Evolutionary conservation across 2,329 filamentous ascomycete genomes (phyloP), one percentile per base, ranked within the genome.

Genomic region (Lecanosticta acicola): DNA sequence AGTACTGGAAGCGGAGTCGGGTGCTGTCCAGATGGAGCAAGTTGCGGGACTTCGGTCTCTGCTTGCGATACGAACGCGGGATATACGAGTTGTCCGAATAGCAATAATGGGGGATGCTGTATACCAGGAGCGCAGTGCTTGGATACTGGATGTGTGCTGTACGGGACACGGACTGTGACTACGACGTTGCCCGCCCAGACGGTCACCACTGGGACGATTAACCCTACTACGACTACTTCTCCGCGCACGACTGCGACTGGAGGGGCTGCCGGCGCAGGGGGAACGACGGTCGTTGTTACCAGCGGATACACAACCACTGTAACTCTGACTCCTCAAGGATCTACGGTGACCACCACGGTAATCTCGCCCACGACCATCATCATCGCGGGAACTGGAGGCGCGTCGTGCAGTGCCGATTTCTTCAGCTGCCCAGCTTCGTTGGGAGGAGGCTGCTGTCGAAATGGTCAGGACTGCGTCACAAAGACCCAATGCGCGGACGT

Each of bases 71-170:
- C 64, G 2, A 71, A 73, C 2, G 68, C 71, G 3, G 81, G 77
- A 33, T 81, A 84, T 49, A 77, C 78, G 9, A 77, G 78, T 39
- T 91, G 86, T 61, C 72, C 81, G 0, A 72, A 78, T 5, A 74
- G 75, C 26, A 63, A 82, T 0, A 85, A 85, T 2, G 85, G 85
- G 11, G 86, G 85, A 2, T 91, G 86, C 60, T 91, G 86, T 62
- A 80, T 89, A 9, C 72, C 80, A 0, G 84, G 84, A 3, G 89
- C 80, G 59, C 71, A 77, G 1, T 91, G 86, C 57, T 72, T 79
- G 46, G 81, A 81, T 14, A 70, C 82, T 46, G 86, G 85, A 18
- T 91, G 86, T 82, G 69, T 76, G 73, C 76, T 49, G 20, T 58
- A 53, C 49, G 58, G 58, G 14, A 60, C 59, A 3, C 46, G 50